These are phyloP conservation scores for Nakazawaea pomicola DNA, from an alignment of 805 yeast genomes.

Conservation along the genomic window DNA sequence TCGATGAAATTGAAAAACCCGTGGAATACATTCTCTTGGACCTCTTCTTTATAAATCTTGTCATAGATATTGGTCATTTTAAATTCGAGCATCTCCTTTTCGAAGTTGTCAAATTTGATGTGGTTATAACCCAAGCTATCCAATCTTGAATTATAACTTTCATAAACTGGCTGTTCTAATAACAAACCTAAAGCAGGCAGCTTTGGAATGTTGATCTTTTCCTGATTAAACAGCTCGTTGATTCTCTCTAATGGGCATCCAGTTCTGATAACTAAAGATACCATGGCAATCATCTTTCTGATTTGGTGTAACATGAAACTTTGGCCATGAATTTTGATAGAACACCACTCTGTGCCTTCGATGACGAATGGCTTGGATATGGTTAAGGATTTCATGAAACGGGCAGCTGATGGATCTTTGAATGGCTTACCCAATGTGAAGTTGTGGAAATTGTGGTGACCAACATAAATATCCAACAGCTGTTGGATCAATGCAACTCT, in stretches of 20 bases:
- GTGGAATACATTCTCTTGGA: constrained; percentile 78
- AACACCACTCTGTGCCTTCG: constrained; percentile 93
- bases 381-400: constrained; percentile 74
- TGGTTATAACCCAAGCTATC: constrained; percentile 73
- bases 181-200: constrained; percentile 95
- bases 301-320: constrained; percentile 98
- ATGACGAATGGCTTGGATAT: constrained; percentile 89
- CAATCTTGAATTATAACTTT: constrained; percentile 69
- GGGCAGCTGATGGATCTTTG: constrained; percentile 78
- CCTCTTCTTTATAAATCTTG: constrained; percentile 87
- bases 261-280: constrained; percentile 76
- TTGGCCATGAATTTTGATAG: constrained; percentile 95
- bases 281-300: constrained; percentile 97
- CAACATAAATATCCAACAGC: constrained; percentile 70
- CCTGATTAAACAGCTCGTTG: constrained; percentile 66
- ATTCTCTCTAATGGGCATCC: constrained; percentile 80
- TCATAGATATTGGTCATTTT: constrained; percentile 87
- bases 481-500: constrained; percentile 60
- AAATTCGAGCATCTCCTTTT: constrained; percentile 73
- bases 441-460: constrained; percentile 78
- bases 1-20: constrained; percentile 92
- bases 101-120: constrained; percentile 62
- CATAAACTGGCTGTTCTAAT: constrained; percentile 89
- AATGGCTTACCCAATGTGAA: constrained; percentile 48
- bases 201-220: constrained; percentile 85